Conservation (phyloP, 306 rosid species). For the Lathyrus tuberosus region DNA sequence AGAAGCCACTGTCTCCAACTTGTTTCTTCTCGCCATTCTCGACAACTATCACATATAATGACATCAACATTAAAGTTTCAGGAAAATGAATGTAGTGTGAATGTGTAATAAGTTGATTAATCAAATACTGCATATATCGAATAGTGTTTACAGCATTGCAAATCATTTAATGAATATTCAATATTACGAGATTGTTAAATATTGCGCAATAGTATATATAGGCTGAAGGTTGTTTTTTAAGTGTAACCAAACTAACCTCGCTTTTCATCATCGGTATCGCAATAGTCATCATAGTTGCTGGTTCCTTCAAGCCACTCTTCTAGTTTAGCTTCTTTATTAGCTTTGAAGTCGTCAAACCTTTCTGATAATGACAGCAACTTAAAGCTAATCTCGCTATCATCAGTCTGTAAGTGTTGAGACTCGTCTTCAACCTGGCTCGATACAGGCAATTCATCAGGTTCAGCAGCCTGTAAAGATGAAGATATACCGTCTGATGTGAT, state of each 20-base stretch:
- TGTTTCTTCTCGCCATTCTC: neutral
- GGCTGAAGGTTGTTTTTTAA: conserved; percentile 22
- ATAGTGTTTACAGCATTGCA: conserved; percentile 24
- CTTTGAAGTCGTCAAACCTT: conserved; percentile 69
- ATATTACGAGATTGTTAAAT: conserved; percentile 5
- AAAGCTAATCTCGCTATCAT: conserved; percentile 35
- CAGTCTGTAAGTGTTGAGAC: conserved; percentile 42
- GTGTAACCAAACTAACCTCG: conserved; percentile 39
- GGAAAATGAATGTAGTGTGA: neutral
- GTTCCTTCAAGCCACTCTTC: conserved; percentile 79
- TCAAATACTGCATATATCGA: neutral
- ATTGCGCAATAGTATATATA: conserved; percentile 35
- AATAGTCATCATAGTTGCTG: conserved; percentile 37
- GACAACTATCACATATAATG: neutral
- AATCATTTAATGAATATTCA: conserved; percentile 28
- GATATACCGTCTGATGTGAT: conserved; percentile 48
- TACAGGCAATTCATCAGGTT: conserved; percentile 65
- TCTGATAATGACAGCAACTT: conserved; percentile 50
- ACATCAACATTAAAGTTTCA: neutral
- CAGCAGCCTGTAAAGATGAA: conserved; percentile 54
- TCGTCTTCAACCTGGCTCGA: conserved; percentile 61
- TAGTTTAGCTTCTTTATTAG: conserved; percentile 74
- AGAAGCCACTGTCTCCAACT: neutral
- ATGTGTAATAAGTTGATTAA: neutral
- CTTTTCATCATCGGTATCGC: conserved; percentile 39